phyloP scores from a whole-genome alignment of 257 asterid species.

The Plectranthus barbatus region DNA sequence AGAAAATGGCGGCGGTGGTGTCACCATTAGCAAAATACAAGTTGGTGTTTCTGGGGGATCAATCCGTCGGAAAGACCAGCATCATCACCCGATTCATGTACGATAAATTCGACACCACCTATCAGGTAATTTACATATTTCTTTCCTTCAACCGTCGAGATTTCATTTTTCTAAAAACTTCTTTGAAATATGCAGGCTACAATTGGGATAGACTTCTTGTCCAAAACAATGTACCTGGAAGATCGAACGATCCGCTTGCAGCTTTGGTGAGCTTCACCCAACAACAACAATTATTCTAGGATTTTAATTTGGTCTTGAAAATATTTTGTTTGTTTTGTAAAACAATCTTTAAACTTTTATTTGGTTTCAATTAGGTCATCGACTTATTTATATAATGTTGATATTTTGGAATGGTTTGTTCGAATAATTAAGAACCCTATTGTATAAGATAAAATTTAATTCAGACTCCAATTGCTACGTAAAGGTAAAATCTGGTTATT shows the following conservation, averaged over 20 bases:
- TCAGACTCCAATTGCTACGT: no score
- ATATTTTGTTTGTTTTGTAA: no score
- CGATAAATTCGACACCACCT: slow-evolving; percentile 36
- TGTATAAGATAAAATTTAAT: no score
- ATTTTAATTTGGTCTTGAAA: no score
- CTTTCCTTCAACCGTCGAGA: no score
- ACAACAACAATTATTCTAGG: neutral
- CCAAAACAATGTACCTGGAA: slow-evolving; percentile 62
- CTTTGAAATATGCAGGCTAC: slow-evolving; percentile 29
- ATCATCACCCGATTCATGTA: slow-evolving; percentile 44
- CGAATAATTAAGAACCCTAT: no score
- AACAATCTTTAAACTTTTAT: no score
- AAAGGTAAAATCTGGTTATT: no score
- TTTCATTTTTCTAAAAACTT: no score
- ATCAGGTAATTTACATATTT: slow-evolving; percentile 20
- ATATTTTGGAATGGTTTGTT: no score
- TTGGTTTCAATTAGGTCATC: no score
- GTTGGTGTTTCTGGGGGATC: slow-evolving; percentile 39
- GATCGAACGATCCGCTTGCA: slow-evolving; percentile 63
- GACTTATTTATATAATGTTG: no score
- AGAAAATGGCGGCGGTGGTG: slow-evolving; percentile 25
- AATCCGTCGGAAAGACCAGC: slow-evolving; percentile 39
- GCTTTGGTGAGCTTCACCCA: slow-evolving; percentile 23
- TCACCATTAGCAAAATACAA: slow-evolving; percentile 42
- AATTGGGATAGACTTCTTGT: slow-evolving; percentile 55